Conservation (phyloP, 768 basidiomycete genomes). For the Asterophora lycoperdoides region DNA sequence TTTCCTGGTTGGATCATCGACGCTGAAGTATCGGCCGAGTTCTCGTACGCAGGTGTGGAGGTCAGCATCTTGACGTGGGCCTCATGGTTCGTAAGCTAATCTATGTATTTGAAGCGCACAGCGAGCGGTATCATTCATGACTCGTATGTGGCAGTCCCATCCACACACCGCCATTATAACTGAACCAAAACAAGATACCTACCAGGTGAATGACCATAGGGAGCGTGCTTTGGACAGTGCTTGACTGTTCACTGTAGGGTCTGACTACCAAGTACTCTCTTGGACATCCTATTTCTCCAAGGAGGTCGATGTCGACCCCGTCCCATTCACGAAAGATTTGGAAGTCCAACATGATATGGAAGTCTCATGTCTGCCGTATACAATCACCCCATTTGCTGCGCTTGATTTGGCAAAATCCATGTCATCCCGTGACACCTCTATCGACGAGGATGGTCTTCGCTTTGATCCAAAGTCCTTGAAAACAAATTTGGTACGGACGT, state of each 20-base stretch:
- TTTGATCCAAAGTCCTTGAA: slow-evolving; percentile 43
- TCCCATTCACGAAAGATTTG: slow-evolving; percentile 47
- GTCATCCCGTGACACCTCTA: slow-evolving; percentile 30
- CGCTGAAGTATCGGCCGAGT: slow-evolving; percentile 43
- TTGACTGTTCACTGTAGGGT: slow-evolving; percentile 29
- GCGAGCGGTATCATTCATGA: slow-evolving; percentile 34
- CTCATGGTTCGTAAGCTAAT: slow-evolving; percentile 1
- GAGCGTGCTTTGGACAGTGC: not conserved
- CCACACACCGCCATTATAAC: slow-evolving; percentile 10
- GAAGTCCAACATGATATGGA: slow-evolving; percentile 45
- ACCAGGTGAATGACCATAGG: slow-evolving; percentile 32
- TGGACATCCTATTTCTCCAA: slow-evolving; percentile 35
- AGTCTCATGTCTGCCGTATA: slow-evolving; percentile 55
- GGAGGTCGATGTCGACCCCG: slow-evolving; percentile 21
- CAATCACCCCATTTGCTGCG: slow-evolving; percentile 48
- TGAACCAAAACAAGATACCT: slow-evolving; percentile 34
- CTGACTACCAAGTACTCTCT: slow-evolving; percentile 42
- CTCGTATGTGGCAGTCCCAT: slow-evolving; percentile 37
- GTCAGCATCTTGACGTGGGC: slow-evolving; percentile 12
- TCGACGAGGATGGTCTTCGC: slow-evolving; percentile 32
- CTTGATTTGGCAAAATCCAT: slow-evolving; percentile 33
- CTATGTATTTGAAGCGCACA: slow-evolving; percentile 20
- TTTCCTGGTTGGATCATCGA: slow-evolving; percentile 63
- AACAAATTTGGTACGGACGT: slow-evolving; percentile 38
- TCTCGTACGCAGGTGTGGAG: slow-evolving; percentile 22